These are phyloP conservation scores for Zasmidium citrigriseum DNA, from an alignment of 2,329 filamentous ascomycete genomes.

Conservation along the genomic window DNA sequence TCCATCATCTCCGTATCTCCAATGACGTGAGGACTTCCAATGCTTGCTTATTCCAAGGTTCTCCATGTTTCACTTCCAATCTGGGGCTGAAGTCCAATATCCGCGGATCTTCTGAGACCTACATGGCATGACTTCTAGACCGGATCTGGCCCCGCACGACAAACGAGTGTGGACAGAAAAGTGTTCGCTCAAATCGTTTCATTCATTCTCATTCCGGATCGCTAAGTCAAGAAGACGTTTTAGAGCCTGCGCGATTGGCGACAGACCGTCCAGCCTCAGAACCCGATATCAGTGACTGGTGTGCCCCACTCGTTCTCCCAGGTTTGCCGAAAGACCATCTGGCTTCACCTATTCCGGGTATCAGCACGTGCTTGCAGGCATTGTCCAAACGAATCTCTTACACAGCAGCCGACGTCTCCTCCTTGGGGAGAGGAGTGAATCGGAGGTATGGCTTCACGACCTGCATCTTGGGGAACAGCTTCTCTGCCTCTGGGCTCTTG, in stretches of 20 bases:
- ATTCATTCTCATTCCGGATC: neutral
- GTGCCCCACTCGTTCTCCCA: conserved; percentile 29
- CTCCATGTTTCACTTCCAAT: neutral
- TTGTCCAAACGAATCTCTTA: conserved; percentile 18
- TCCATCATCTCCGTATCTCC: neutral
- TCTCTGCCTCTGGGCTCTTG: conserved; percentile 60
- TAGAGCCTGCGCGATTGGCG: neutral
- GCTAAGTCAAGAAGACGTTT: neutral
- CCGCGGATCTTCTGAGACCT: neutral
- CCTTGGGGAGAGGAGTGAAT: conserved; percentile 60
- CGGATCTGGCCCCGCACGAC: neutral
- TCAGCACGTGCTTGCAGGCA: neutral
- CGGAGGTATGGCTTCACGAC: conserved; percentile 65
- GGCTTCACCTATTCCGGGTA: conserved; percentile 16
- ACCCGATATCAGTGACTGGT: conserved; percentile 15
- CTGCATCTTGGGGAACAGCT: conserved; percentile 60
- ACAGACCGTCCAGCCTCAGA: conserved; percentile 2
- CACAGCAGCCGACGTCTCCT: conserved; percentile 54
- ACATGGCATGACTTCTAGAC: neutral
- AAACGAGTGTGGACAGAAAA: neutral
- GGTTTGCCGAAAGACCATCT: conserved; percentile 21
- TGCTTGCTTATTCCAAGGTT: neutral
- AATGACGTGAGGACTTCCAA: too few species aligned
- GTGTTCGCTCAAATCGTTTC: neutral
- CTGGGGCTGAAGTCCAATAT: too few species aligned